Evolutionary conservation across 176 grass and related monocot species (phyloP).

Genomic region (Carex cristatella): DNA sequence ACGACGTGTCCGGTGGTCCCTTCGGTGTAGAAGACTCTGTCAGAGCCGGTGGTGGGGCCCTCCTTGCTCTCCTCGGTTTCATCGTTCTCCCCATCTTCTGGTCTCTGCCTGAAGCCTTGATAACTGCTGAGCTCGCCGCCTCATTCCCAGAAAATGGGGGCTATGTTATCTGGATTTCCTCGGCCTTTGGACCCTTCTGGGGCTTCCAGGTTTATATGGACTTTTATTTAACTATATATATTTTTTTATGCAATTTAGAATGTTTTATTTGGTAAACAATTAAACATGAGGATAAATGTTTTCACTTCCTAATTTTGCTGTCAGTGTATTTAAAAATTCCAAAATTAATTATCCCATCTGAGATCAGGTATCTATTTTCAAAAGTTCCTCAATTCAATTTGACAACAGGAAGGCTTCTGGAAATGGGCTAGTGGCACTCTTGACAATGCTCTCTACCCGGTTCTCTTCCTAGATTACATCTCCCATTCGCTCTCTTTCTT

Average conservation of each 20-base stretch:
- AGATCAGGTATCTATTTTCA: not conserved
- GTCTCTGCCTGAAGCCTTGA: constrained; percentile 79
- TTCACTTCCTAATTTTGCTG: not conserved
- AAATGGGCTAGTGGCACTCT: constrained; percentile 85
- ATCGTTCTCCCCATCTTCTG: constrained; percentile 55
- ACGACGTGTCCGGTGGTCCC: constrained; percentile 86
- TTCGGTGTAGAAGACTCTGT: constrained; percentile 96
- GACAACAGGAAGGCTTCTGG: constrained; percentile 50
- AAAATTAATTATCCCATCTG: not conserved
- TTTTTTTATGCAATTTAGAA: not conserved
- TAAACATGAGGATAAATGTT: not conserved
- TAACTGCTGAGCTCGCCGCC: constrained; percentile 80
- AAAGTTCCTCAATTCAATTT: not conserved
- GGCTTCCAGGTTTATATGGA: constrained; percentile 44
- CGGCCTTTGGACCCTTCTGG: constrained; percentile 65
- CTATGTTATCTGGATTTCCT: constrained; percentile 84
- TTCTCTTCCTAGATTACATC: constrained; percentile 94
- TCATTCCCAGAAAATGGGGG: constrained; percentile 78
- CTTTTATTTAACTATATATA: not conserved
- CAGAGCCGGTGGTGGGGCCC: constrained; percentile 60
- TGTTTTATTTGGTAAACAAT: not conserved
- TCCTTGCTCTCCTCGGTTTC: constrained; percentile 81
- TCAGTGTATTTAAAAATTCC: not conserved
- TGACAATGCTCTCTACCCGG: constrained; percentile 95
- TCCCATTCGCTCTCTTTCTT: constrained; percentile 20